phyloP scores from a whole-genome alignment of 331 rosid genomes.

The Rosa hybrid region DNA sequence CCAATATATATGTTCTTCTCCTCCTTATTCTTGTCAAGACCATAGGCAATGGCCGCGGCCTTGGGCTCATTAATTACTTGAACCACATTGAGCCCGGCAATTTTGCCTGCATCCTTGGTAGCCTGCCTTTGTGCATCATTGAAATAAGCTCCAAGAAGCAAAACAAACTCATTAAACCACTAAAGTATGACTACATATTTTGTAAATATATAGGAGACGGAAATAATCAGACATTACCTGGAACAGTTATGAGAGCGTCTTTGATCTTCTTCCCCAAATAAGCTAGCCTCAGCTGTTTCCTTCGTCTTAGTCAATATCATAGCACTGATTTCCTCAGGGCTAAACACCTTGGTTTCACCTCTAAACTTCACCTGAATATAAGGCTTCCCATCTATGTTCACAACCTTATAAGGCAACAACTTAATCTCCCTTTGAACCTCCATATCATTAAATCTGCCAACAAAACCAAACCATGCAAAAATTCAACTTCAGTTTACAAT shows the following conservation, averaged over 20 bases:
- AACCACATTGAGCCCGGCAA: constrained; percentile 57
- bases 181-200: too few relatives aligned
- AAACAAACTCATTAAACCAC: constrained; percentile 1
- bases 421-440: constrained; percentile 58
- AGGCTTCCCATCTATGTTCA: constrained; percentile 56
- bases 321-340: constrained; percentile 63
- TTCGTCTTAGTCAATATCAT: constrained; percentile 55
- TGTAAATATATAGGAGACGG: not conserved
- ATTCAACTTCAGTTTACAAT: too few relatives aligned
- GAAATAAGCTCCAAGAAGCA: constrained; percentile 41
- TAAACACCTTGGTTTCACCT: constrained; percentile 52
- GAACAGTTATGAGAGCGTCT: constrained; percentile 55
- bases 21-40: constrained; percentile 38
- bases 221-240: constrained; percentile 32
- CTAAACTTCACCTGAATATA: constrained; percentile 46
- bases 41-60: constrained; percentile 52
- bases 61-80: constrained; percentile 52
- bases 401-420: constrained; percentile 48
- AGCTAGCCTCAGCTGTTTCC: constrained; percentile 47
- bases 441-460: constrained; percentile 41
- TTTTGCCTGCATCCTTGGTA: constrained; percentile 48
- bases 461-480: not conserved
- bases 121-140: constrained; percentile 62
- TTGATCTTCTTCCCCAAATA: constrained; percentile 51
- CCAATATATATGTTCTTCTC: constrained; percentile 55